Percentiles rank a stretch among this genome's conserved stretches.
phyloP scores from a whole-genome alignment of 139 green algal species.

The Picochlorum sp. region DNA sequence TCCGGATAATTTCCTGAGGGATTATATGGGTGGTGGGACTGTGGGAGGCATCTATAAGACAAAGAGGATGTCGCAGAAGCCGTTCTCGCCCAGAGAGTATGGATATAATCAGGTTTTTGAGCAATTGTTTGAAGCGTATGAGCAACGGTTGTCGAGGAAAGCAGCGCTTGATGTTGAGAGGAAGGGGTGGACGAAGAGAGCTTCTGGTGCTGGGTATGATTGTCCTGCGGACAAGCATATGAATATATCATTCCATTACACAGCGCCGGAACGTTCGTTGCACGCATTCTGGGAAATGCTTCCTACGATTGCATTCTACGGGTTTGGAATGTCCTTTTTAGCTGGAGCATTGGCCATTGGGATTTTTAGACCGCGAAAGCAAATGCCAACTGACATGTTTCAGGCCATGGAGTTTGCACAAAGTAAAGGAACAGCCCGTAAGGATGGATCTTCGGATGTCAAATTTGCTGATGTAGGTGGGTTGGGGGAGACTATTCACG shows the following conservation, averaged over 20 bases:
- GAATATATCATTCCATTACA: constrained; percentile 56
- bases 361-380: constrained; percentile 48
- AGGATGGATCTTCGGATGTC: constrained; percentile 75
- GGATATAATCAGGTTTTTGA: constrained; percentile 61
- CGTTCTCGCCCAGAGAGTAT: constrained; percentile 16
- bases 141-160: constrained; percentile 36
- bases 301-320: constrained; percentile 20
- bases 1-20: constrained; percentile 20
- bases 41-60: constrained; percentile 18
- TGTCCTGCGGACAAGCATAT: constrained; percentile 55
- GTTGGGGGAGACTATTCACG: constrained; percentile 66
- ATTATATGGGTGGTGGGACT: constrained; percentile 30
- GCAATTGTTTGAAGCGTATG: constrained; percentile 71
- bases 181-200: constrained; percentile 11
- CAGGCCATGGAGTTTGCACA: constrained; percentile 88
- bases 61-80: constrained; percentile 20
- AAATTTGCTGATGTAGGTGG: constrained; percentile 90
- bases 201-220: constrained; percentile 29
- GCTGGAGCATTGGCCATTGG: constrained; percentile 42
- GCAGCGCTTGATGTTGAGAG: not conserved
- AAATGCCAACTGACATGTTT: constrained; percentile 50
- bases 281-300: constrained; percentile 13
- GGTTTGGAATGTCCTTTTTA: constrained; percentile 42
- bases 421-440: constrained; percentile 70
- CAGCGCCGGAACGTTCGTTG: constrained; percentile 25